These are phyloP conservation scores for Rubus idaeus DNA, from an alignment of 306 rosid species.

Conservation along the genomic window DNA sequence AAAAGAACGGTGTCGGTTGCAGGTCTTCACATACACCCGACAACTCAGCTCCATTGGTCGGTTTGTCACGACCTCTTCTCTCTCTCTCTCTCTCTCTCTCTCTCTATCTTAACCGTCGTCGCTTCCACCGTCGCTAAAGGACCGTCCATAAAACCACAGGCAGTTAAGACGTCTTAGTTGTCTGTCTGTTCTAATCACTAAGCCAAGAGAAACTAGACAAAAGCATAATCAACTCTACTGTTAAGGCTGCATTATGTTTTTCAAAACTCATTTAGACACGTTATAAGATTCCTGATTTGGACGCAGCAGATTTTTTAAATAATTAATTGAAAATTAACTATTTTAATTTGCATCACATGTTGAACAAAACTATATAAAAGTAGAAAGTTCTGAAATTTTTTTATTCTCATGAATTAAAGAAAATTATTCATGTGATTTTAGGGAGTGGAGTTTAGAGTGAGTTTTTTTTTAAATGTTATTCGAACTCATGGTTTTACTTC, in stretches of 20 bases:
- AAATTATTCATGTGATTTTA: too few relatives aligned
- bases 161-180: not conserved
- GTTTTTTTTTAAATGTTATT: too few relatives aligned
- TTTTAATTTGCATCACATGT: not conserved
- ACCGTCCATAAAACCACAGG: not conserved
- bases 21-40: conserved; percentile 1
- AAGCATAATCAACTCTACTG: not conserved
- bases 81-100: not conserved
- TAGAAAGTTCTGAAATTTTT: too few relatives aligned
- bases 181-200: not conserved
- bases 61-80: conserved; percentile 23
- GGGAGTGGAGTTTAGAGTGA: too few relatives aligned
- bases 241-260: not conserved
- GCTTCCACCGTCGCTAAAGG: not conserved
- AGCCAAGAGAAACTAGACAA: not conserved
- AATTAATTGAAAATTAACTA: not conserved
- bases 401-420: too few relatives aligned
- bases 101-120: not conserved
- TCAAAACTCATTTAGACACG: not conserved
- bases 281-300: not conserved
- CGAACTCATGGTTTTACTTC: too few relatives aligned
- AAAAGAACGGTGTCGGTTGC: conserved; percentile 14
- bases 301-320: not conserved
- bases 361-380: too few relatives aligned
- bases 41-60: conserved; percentile 17